Conservation (phyloP, 352 stramenopile species). For the Nothophytophthora sp. region DNA sequence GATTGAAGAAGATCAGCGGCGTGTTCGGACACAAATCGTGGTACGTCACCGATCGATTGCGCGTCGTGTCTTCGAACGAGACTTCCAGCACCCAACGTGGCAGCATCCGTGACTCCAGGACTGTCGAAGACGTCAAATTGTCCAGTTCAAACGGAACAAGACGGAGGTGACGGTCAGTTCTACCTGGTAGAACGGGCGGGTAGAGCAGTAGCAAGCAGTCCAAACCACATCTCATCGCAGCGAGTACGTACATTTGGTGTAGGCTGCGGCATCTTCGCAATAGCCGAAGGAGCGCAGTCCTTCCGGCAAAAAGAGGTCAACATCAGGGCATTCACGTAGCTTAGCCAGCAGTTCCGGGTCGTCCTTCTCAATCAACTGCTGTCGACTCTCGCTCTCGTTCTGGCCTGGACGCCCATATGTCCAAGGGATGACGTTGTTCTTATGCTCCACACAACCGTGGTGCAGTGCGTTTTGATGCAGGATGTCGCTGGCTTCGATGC, state of each 20-base stretch:
- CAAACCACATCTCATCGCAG: no score
- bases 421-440: slow-evolving; percentile 44
- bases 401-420: slow-evolving; percentile 36
- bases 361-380: slow-evolving; percentile 25
- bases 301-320: slow-evolving; percentile 52
- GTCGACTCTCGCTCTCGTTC: slow-evolving; percentile 1
- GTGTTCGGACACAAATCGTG: slow-evolving; percentile 44
- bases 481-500: slow-evolving; percentile 27
- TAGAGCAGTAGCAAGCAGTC: no score
- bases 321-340: slow-evolving; percentile 45
- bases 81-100: slow-evolving; percentile 33
- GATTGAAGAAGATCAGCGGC: slow-evolving; percentile 40
- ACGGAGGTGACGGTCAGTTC: no score
- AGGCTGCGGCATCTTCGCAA: slow-evolving; percentile 61
- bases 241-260: slow-evolving; percentile 58
- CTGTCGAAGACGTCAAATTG: no score
- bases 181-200: no score
- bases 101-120: slow-evolving; percentile 35
- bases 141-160: no score
- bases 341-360: slow-evolving; percentile 40
- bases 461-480: slow-evolving; percentile 43
- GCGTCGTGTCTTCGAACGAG: slow-evolving; percentile 17
- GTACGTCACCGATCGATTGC: slow-evolving; percentile 27
- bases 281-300: slow-evolving; percentile 46
- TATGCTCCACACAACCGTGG: slow-evolving; percentile 37